A percentile compares a stretch with the other conserved stretches of the same genome.
These are phyloP conservation scores for Xylaria palmicola DNA, from an alignment of 495 filamentous ascomycete species.

Conservation along the genomic window DNA sequence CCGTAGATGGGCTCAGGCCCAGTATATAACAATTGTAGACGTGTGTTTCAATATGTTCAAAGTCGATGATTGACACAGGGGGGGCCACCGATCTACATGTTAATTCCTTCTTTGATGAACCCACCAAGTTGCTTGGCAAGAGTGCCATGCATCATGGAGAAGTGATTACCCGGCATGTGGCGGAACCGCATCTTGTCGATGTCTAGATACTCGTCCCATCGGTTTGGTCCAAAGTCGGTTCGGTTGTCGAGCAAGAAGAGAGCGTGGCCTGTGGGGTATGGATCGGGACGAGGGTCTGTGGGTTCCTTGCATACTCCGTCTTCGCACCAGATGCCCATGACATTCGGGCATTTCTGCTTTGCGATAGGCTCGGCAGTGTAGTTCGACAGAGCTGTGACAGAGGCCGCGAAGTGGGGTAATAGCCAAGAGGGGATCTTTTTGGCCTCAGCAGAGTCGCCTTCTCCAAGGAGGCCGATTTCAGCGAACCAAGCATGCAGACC, in stretches of 20 bases:
- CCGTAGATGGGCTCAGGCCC: neutral
- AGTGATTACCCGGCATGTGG: constrained; percentile 68
- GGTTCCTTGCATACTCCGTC: constrained; percentile 76
- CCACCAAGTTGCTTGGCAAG: constrained; percentile 42
- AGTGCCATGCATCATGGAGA: constrained; percentile 67
- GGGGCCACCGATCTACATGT: neutral
- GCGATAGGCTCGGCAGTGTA: constrained; percentile 62
- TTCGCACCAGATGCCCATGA: constrained; percentile 73
- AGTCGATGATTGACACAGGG: neutral
- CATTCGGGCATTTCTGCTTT: constrained; percentile 58
- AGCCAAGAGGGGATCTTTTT: constrained; percentile 74
- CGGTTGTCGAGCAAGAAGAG: constrained; percentile 77
- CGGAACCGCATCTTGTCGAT: constrained; percentile 58
- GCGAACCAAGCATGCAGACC: constrained; percentile 79
- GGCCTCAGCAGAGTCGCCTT: constrained; percentile 40
- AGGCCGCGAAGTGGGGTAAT: constrained; percentile 77
- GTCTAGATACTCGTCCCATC: constrained; percentile 76
- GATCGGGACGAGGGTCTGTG: constrained; percentile 67
- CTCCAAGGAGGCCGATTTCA: constrained; percentile 75
- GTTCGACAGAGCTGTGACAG: constrained; percentile 70
- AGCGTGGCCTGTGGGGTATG: constrained; percentile 69
- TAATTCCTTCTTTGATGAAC: constrained; percentile 40
- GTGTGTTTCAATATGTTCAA: neutral
- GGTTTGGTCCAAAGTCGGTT: constrained; percentile 73
- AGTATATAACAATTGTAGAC: neutral